Evolutionary conservation across 129 eudicot genomes (phyloP).

Genomic region (Saposhnikovia divaricata): DNA sequence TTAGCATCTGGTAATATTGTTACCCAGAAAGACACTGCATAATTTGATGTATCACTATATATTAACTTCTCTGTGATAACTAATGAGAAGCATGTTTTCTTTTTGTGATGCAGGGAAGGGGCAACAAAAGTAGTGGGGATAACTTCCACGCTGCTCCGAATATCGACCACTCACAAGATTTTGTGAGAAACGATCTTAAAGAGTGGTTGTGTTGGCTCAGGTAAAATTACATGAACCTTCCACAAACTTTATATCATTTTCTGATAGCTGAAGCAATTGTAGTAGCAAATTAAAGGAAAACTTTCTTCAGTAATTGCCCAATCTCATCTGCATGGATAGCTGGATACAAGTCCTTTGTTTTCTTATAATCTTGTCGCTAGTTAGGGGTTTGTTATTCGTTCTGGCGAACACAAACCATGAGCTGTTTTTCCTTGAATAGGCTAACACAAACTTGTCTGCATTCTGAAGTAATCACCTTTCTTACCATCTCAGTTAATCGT

Average conservation of each 20-base stretch:
- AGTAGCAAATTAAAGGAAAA: not conserved
- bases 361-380: not conserved
- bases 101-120: slow-evolving; percentile 58
- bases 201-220: slow-evolving; percentile 96
- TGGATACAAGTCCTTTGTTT: not conserved
- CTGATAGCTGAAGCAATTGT: not conserved
- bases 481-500: not conserved
- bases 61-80: not conserved
- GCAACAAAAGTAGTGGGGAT: slow-evolving; percentile 96
- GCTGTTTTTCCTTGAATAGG: not conserved
- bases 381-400: not conserved
- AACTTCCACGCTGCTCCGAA: slow-evolving; percentile 98
- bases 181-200: slow-evolving; percentile 80
- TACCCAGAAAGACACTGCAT: not conserved
- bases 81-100: not conserved
- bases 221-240: slow-evolving; percentile 30
- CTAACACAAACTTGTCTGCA: not conserved
- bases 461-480: not conserved
- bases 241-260: not conserved
- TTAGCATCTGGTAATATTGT: not conserved
- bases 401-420: not conserved
- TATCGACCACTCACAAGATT: slow-evolving; percentile 94
- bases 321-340: not conserved
- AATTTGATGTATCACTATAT: not conserved
- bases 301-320: not conserved